Conservation (phyloP, 352 stramenopile species). For the Pythium chondricola region DNA sequence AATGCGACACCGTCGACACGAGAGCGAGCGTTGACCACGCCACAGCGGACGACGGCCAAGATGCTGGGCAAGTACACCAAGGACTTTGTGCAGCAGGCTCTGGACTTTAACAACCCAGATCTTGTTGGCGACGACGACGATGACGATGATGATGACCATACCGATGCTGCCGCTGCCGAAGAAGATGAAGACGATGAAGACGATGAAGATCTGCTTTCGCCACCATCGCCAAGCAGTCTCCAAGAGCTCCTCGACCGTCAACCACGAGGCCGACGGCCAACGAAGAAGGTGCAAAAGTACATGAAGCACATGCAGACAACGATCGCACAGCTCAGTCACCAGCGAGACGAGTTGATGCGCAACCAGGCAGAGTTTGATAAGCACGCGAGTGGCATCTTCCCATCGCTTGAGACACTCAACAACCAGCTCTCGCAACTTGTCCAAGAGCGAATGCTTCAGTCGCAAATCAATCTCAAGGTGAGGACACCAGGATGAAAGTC, state of each 20-base stretch:
- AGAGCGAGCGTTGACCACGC: slow-evolving; percentile 25
- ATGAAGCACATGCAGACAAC: slow-evolving; percentile 79
- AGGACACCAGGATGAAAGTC: not conserved
- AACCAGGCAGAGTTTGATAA: slow-evolving; percentile 82
- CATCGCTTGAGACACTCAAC: slow-evolving; percentile 71
- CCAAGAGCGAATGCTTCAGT: slow-evolving; percentile 51
- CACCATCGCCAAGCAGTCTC: slow-evolving; percentile 7
- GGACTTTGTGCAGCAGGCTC: slow-evolving; percentile 64
- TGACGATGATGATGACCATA: slow-evolving; percentile 20
- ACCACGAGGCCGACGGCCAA: slow-evolving; percentile 22
- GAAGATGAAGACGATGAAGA: slow-evolving; percentile 16
- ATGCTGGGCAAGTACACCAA: slow-evolving; percentile 61
- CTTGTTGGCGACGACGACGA: slow-evolving; percentile 40
- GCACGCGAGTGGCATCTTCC: slow-evolving; percentile 79
- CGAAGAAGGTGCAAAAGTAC: slow-evolving; percentile 56
- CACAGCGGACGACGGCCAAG: slow-evolving; percentile 41
- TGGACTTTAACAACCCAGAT: slow-evolving; percentile 56
- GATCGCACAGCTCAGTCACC: slow-evolving; percentile 67
- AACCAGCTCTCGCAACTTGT: slow-evolving; percentile 74
- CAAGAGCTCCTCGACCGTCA: slow-evolving; percentile 11
- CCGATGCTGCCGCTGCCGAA: slow-evolving; percentile 9
- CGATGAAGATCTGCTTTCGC: slow-evolving; percentile 11
- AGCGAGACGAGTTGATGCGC: slow-evolving; percentile 66
- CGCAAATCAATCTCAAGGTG: slow-evolving; percentile 44
- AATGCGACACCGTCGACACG: slow-evolving; percentile 11